Conservation (phyloP, 2,329 filamentous ascomycete genomes). For the Ascomycota sp. region DNA sequence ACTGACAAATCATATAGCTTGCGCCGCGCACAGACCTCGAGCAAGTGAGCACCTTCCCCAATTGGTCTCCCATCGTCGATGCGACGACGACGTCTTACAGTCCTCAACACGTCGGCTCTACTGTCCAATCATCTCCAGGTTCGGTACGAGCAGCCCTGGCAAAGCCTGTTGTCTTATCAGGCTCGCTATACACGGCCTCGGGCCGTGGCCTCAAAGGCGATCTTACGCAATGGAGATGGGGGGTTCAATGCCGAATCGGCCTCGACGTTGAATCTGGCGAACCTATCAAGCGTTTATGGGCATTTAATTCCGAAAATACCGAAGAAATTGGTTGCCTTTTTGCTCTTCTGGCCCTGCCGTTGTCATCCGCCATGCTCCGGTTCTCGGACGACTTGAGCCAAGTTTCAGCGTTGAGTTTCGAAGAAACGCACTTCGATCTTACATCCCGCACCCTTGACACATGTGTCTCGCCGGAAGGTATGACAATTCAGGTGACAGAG, state of each 20-base stretch:
- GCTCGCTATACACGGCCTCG: slow-evolving; percentile 45
- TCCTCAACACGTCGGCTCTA: no score
- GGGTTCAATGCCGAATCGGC: slow-evolving; percentile 47
- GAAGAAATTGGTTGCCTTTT: slow-evolving; percentile 6
- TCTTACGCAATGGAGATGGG: slow-evolving; percentile 48
- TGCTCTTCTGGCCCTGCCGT: slow-evolving; percentile 27
- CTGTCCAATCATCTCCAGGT: no score
- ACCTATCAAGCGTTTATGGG: slow-evolving; percentile 31
- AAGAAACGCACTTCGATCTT: slow-evolving; percentile 27
- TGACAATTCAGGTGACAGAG: slow-evolving; percentile 34
- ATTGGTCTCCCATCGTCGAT: slow-evolving; percentile 41
- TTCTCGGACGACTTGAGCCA: slow-evolving; percentile 26
- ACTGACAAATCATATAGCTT: slow-evolving; percentile 16
- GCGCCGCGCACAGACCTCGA: slow-evolving; percentile 30
- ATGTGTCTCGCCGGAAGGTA: slow-evolving; percentile 13
- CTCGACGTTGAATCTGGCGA: slow-evolving; percentile 30
- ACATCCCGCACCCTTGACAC: slow-evolving; percentile 30
- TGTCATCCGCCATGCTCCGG: slow-evolving; percentile 25
- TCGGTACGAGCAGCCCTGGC: no score
- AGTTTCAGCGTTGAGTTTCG: slow-evolving; percentile 20
- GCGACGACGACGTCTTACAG: slow-evolving; percentile 24
- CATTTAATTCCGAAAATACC: slow-evolving; percentile 15
- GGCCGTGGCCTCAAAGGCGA: slow-evolving; percentile 41
- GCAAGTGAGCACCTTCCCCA: slow-evolving; percentile 30
- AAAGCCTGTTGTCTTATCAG: slow-evolving; percentile 12